phyloP scores from a whole-genome alignment of 2,329 filamentous ascomycete genomes.

The Talaromyces sp. region DNA sequence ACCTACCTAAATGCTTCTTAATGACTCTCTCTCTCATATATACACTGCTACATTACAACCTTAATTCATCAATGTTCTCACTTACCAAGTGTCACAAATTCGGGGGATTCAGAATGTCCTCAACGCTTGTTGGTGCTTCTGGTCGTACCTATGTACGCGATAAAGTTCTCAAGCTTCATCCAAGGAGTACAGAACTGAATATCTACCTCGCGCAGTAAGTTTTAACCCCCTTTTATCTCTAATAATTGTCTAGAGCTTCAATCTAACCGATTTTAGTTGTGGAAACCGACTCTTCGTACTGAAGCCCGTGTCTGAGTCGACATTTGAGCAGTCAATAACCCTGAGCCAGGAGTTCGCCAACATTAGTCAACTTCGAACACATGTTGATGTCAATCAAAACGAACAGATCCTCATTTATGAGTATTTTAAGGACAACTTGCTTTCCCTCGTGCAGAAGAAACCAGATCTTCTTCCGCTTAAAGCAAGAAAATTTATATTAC shows the following conservation, averaged over 20 bases:
- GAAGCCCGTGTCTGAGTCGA: conserved; percentile 14
- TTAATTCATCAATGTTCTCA: no score
- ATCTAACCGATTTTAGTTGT: conserved; percentile 1
- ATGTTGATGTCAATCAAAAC: background rate
- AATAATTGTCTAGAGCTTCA: no score
- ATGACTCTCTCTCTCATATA: no score
- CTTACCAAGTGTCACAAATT: no score
- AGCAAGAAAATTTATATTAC: background rate
- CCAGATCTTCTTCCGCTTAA: background rate
- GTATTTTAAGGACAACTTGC: background rate
- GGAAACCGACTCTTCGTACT: conserved; percentile 10
- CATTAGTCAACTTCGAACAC: background rate
- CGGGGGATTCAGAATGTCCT: no score
- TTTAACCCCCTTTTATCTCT: background rate
- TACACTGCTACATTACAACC: no score
- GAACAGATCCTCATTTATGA: background rate
- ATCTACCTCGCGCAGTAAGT: conserved; percentile 2
- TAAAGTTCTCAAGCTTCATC: conserved; percentile 15
- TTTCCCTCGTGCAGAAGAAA: background rate
- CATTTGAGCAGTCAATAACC: conserved; percentile 12
- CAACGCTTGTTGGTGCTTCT: no score
- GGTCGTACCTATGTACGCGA: no score
- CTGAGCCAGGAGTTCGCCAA: background rate
- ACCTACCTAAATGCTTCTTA: no score
- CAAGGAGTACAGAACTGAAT: conserved; percentile 1